phyloP scores from a whole-genome alignment of 768 basidiomycete species.

The Daedaleopsis nitida region DNA sequence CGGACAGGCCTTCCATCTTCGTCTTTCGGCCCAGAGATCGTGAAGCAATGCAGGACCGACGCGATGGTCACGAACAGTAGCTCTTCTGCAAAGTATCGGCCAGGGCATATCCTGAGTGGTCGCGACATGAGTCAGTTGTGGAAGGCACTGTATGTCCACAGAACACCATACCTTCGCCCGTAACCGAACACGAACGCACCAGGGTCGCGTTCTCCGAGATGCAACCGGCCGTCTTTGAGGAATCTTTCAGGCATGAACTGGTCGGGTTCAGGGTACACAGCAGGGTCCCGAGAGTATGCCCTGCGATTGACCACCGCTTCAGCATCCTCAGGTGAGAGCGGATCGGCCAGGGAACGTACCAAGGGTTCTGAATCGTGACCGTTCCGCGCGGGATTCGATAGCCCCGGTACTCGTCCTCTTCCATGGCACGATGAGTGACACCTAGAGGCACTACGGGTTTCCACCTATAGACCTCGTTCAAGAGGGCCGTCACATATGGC shows the following conservation, averaged over 20 bases:
- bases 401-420: constrained; percentile 30
- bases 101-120: not conserved
- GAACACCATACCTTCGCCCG: constrained; percentile 16
- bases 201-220: constrained; percentile 4
- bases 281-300: constrained; percentile 53
- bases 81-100: not conserved
- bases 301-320: constrained; percentile 27
- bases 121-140: not conserved
- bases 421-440: constrained; percentile 18
- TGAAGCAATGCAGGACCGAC: not conserved
- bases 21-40: not conserved
- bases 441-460: constrained; percentile 34
- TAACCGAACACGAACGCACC: constrained; percentile 25
- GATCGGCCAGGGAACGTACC: not conserved
- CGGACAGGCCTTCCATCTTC: not conserved
- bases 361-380: constrained; percentile 19
- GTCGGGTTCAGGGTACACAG: constrained; percentile 45
- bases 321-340: not conserved
- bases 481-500: constrained; percentile 26
- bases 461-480: constrained; percentile 35
- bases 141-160: not conserved
- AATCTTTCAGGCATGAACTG: constrained; percentile 53
- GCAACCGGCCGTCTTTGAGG: constrained; percentile 26
- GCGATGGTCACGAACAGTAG: not conserved
- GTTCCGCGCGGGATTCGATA: constrained; percentile 30